Percentiles rank a stretch among this genome's conserved stretches.
Conservation (phyloP, 148 eudicot genomes). For the Dysphania ambrosioides region DNA sequence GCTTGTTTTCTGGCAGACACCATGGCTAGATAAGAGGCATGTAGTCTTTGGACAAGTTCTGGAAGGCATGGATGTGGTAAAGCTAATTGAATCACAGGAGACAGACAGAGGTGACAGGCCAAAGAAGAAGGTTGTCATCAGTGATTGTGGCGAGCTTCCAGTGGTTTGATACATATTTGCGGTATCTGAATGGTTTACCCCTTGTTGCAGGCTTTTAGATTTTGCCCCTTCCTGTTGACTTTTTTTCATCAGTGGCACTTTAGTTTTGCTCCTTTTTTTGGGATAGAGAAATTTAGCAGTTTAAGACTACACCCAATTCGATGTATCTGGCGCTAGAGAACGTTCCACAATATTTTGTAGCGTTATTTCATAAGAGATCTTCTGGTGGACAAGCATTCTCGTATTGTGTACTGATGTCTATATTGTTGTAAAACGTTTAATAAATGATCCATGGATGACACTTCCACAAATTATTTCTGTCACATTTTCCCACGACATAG, state of each 20-base stretch:
- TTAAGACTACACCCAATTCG: not conserved
- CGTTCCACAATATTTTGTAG: not conserved
- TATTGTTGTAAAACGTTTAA: conserved; percentile 8
- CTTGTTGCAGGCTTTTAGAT: conserved; percentile 5
- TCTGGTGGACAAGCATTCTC: not conserved
- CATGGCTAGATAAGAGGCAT: conserved; percentile 90
- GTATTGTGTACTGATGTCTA: conserved; percentile 11
- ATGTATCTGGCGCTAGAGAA: conserved; percentile 1
- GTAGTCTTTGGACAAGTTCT: conserved; percentile 91
- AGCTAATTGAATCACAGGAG: conserved; percentile 73
- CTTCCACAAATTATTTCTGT: not conserved
- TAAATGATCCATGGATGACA: not conserved
- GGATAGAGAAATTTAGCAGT: conserved; percentile 9
- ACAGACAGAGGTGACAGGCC: conserved; percentile 97
- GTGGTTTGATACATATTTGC: conserved; percentile 32
- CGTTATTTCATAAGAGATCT: not conserved
- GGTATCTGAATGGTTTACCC: not conserved
- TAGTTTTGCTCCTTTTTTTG: not conserved
- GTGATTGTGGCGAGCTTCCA: conserved; percentile 89
- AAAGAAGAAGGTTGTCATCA: conserved; percentile 62
- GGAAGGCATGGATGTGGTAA: conserved; percentile 95
- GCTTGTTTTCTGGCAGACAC: conserved; percentile 47
- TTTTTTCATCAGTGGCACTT: conserved; percentile 2
- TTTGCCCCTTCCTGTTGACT: not conserved
- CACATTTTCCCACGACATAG: not conserved